Evolutionary conservation across 371 early-diverging fungal species (phyloP), one percentile per base, ranked within the genome.

Genomic region (Mortierella sp.): DNA sequence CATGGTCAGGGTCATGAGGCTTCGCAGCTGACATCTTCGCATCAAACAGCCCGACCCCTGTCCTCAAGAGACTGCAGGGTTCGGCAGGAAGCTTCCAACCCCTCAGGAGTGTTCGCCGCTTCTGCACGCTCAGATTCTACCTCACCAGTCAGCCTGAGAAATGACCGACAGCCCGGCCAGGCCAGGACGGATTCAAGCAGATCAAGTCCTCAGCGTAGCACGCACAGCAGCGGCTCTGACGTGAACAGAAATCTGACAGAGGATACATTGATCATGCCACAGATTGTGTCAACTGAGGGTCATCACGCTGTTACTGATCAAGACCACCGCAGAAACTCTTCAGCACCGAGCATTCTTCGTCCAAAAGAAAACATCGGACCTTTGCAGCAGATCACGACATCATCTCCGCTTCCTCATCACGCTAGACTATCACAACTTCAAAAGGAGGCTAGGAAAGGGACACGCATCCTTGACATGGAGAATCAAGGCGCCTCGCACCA

Each of bases 231-330:
- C 43, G 46, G 56, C 44, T 67, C 60, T 0, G 67, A 63, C 3
- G 34, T 49, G 25, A 53, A 67, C 57, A 56, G 55, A 25, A 60
- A 58, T 13, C 43, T 54, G 46, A 60, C 67, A 16, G 67, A 67
- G 19, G 64, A 68, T 19, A 63, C 74, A 2, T 25, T 74, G 31
- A 74, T 74, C 53, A 74, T 74, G 74, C 74, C 74, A 10, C 68
- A 67, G 60, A 63, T 74, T 29, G 57, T 49, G 14, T 49, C 68
- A 13, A 24, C 48, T 19, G 63, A 44, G 16, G 51, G 41, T 17
- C 48, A 54, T 5, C 41, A 48, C 27, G 49, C 19, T 22, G 6
- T 6, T 10, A 14, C 50, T 17, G 64, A 67, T 1, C 21, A 37
- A 12, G 51, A 45, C 3, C 54, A 37, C 19, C 49, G 51, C 40